Evolutionary conservation across 2,329 filamentous ascomycete species (phyloP), one percentile per base, ranked within the genome.

Genomic region (Penicillium sp.): DNA sequence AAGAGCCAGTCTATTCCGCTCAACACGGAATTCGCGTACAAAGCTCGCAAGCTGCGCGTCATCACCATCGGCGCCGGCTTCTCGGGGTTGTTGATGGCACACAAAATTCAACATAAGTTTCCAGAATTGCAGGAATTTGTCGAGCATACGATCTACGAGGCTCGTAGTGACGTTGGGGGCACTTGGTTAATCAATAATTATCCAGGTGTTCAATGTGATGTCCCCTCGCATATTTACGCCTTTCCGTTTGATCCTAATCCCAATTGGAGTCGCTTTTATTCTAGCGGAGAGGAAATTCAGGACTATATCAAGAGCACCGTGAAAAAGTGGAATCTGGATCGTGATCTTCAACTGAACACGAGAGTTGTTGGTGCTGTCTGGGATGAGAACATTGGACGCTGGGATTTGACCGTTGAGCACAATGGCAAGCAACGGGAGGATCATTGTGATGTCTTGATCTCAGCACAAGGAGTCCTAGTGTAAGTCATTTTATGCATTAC

Each of bases 111-210:
- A 50, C 68, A 76, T 52, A 66, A 71, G 39, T 66, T 45, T 31
- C 42, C 42, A 21, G 42, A 71, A n/a, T 52, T 72, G 18, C 59
- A 70, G 11, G 65, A 70, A 18, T 61, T 67, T 16, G 63, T 76
- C 26, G 70, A 73, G 5, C 66, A 75, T 42, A 66, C 70, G 1
- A 75, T 80, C 48, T 80, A 77, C 50, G 78, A 80, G 59, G 53
- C 49, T 71, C 74, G 55, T 67, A 72, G 46, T 11, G 62, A 63
- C 18, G 44, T 65, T 11, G 53, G 49, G 5, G 49, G 49, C 5
- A 52, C 49, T 9, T 52, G 49, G 49, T 31, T 34, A 18, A 43
- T 45, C 14, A 52, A 52, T 31, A 58, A 66, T 3, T 65, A 65
- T 29, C 63, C 63, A 0, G 63, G 63, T 2, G 59, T 62, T 4